Percentiles rank a stretch among this genome's conserved stretches.
These are phyloP conservation scores for Malus hybrid DNA, from an alignment of 331 rosid genomes.

Conservation along the genomic window DNA sequence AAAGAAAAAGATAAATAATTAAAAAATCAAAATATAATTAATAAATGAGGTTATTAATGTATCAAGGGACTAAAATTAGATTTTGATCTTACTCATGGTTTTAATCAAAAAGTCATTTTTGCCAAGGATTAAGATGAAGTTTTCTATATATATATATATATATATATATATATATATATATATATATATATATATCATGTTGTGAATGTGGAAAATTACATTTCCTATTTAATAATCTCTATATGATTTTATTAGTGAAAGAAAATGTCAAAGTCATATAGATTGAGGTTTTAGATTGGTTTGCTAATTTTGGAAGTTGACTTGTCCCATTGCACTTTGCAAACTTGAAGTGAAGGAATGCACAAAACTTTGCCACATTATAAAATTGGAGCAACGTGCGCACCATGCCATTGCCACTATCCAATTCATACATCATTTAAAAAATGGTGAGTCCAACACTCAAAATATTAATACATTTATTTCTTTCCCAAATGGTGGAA, in stretches of 20 bases:
- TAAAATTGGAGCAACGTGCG: neutral
- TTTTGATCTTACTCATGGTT: too few species aligned
- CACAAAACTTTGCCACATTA: neutral
- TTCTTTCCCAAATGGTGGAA: neutral
- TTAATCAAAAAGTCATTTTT: too few species aligned
- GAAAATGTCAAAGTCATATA: neutral
- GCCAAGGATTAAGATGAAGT: too few species aligned
- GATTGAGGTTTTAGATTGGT: neutral
- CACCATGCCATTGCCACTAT: neutral
- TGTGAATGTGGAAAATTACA: neutral
- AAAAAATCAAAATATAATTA: too few species aligned
- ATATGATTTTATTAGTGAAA: too few species aligned
- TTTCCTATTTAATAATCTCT: too few species aligned
- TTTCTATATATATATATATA: too few species aligned
- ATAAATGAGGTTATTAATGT: too few species aligned
- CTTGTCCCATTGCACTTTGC: neutral
- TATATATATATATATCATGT: neutral
- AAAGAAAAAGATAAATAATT: too few species aligned
- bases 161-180: too few species aligned
- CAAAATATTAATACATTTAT: neutral
- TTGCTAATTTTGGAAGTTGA: neutral
- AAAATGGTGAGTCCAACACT: neutral
- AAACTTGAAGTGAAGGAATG: neutral
- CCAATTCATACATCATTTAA: neutral
- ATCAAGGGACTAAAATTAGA: too few species aligned